phyloP scores from a whole-genome alignment of 2,329 filamentous ascomycete genomes.

The Colletotrichum paranaense region DNA sequence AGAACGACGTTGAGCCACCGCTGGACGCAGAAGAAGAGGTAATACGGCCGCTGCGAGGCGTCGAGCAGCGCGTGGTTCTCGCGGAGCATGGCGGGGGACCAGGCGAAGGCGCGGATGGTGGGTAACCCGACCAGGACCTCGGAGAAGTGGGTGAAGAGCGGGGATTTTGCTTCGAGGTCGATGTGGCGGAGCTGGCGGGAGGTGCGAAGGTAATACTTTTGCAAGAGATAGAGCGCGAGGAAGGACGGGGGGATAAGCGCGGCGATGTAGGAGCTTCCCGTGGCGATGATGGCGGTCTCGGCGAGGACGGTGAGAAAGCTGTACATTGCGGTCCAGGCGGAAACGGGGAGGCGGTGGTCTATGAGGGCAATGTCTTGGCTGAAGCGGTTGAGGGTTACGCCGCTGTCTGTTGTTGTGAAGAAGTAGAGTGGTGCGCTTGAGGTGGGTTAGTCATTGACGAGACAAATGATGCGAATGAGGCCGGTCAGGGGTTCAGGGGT shows the following conservation, averaged over 20 bases:
- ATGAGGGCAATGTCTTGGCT: slow-evolving; percentile 56
- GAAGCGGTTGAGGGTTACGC: slow-evolving; percentile 50
- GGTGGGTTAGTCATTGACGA: background rate
- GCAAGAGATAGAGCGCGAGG: slow-evolving; percentile 55
- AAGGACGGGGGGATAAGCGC: slow-evolving; percentile 55
- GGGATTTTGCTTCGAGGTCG: slow-evolving; percentile 62
- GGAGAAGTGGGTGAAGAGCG: slow-evolving; percentile 62
- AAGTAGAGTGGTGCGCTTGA: slow-evolving; percentile 37
- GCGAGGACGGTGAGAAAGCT: slow-evolving; percentile 49
- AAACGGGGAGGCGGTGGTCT: slow-evolving; percentile 51
- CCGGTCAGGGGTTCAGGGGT: background rate
- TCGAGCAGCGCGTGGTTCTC: slow-evolving; percentile 52
- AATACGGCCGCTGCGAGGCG: slow-evolving; percentile 60
- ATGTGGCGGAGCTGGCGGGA: slow-evolving; percentile 65
- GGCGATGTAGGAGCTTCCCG: slow-evolving; percentile 55
- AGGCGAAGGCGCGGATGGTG: slow-evolving; percentile 63
- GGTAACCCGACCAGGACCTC: slow-evolving; percentile 59
- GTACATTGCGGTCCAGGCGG: slow-evolving; percentile 8
- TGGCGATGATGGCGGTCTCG: slow-evolving; percentile 55
- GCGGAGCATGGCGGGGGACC: slow-evolving; percentile 51
- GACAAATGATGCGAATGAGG: background rate
- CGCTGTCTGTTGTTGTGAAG: slow-evolving; percentile 49
- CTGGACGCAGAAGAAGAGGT: slow-evolving; percentile 60
- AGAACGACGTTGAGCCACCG: slow-evolving; percentile 60
- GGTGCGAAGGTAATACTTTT: slow-evolving; percentile 65